These are phyloP conservation scores for Zygnema cylindricum DNA, from an alignment of 139 green algal genomes.

Conservation along the genomic window DNA sequence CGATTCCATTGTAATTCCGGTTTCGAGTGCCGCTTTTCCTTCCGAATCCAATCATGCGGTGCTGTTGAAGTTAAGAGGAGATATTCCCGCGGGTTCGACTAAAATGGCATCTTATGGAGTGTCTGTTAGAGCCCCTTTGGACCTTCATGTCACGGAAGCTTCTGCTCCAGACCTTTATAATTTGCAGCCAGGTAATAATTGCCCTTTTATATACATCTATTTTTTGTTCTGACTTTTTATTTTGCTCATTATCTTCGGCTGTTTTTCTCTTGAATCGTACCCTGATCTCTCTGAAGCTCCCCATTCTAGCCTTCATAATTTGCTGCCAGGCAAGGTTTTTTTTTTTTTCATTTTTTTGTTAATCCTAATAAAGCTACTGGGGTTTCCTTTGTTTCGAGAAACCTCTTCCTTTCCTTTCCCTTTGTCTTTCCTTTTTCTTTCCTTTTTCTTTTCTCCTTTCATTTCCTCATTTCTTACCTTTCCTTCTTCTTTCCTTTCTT, in stretches of 20 bases:
- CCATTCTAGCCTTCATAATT: too few species aligned
- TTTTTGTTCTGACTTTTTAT: not conserved
- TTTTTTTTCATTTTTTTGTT: too few species aligned
- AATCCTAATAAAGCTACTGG: too few species aligned
- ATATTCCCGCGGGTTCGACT: constrained; percentile 58
- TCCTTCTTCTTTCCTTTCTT: too few species aligned
- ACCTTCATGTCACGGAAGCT: constrained; percentile 34
- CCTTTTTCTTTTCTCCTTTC: too few species aligned
- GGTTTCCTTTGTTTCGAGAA: too few species aligned
- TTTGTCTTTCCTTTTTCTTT: too few species aligned
- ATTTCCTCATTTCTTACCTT: too few species aligned
- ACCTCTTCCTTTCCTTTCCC: too few species aligned
- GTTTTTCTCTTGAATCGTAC: too few species aligned
- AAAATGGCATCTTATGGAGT: constrained; percentile 59
- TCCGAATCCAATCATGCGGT: constrained; percentile 33
- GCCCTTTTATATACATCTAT: constrained; percentile 4
- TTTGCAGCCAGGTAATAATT: constrained; percentile 37
- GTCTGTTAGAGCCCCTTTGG: constrained; percentile 49
- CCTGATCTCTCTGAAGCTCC: too few species aligned
- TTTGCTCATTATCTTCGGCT: not conserved
- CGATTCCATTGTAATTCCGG: not conserved
- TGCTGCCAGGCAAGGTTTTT: too few species aligned
- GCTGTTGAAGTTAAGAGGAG: constrained; percentile 55
- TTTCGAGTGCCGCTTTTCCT: constrained; percentile 25
- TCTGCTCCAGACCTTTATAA: constrained; percentile 21